Base-by-base conservation (phyloP, 202 grass and related monocot species). In the Cymbopogon flexuosus region DNA sequence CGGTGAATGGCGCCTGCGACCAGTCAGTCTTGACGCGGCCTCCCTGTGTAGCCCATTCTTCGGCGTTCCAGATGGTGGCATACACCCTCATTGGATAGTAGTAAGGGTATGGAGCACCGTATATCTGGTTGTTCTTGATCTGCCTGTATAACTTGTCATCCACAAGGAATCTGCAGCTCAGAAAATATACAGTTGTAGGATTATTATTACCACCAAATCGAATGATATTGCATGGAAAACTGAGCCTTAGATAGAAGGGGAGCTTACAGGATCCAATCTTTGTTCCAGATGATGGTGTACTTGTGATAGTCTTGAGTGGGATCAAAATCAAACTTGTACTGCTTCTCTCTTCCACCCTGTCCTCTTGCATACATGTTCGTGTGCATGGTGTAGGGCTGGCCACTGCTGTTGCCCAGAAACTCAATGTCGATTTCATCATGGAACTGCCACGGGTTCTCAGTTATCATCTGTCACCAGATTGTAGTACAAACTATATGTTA, bases 361-460 rank as follows among this genome's bases (percentile, higher is more conserved):
- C 91, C 91, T 43, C 76, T 85, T 36, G 72, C 84, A 9, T 77
- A 93, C 59, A 93, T 57, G 54, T 93, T 93, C 19, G 91, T 93
- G 85, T 93, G 91, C 51, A 93, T 74, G 40, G 88, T 90, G 40
- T 86, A 93, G 12, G 91, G 91, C 22, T 90, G 51, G 34, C 85
- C 79, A 7, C 19, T 90, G 63, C 78, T 76, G 79, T 93, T 93
- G 7, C 91, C 91, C 64, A 90, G 46, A 72, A 93, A 93, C 54
- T 93, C 88, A 4, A 93, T 71, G 75, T 93, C 91, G 39, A 93
- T 93, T 72, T 93, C 91, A 27, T 90, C 85, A 34, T 90, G 91
- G 36, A 11, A 64, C 31, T 89, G 71, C 87, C 87, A 89, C 12
- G 61, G 37, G 1, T 68, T 80, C 23, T 88, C 76, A 3, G 83